phyloP scores from a whole-genome alignment of 164 flowering plant species.

The Liriodendron chinense region DNA sequence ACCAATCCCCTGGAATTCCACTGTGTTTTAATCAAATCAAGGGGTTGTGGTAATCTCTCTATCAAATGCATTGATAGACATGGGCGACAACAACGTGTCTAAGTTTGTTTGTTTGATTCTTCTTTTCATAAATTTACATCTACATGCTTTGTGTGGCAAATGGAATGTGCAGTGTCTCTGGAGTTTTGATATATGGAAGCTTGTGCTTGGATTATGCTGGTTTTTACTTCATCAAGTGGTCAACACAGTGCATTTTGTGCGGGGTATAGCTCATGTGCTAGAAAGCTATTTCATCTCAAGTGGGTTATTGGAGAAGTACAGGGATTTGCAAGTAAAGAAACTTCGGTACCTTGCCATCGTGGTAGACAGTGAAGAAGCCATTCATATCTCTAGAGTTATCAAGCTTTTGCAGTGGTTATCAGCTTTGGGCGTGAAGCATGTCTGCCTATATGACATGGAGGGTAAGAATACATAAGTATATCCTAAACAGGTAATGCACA shows the following conservation, averaged over 20 bases:
- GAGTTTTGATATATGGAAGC: constrained; percentile 19
- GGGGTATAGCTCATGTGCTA: constrained; percentile 22
- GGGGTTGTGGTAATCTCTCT: too few species aligned
- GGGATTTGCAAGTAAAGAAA: constrained; percentile 37
- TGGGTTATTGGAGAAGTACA: constrained; percentile 40
- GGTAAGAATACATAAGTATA: constrained; percentile 39
- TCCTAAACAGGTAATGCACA: not conserved
- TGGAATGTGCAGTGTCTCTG: constrained; percentile 5
- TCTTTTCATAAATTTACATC: not conserved
- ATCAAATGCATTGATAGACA: too few species aligned
- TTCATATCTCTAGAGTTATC: constrained; percentile 40
- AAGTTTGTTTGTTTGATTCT: too few species aligned
- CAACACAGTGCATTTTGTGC: constrained; percentile 34
- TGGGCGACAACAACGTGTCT: too few species aligned
- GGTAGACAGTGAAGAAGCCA: constrained; percentile 84
- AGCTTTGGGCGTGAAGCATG: constrained; percentile 56
- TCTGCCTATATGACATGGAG: constrained; percentile 77
- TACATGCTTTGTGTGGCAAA: not conserved
- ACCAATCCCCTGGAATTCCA: too few species aligned
- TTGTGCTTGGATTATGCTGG: constrained; percentile 48
- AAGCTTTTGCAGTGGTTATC: constrained; percentile 66
- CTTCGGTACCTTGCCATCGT: constrained; percentile 74
- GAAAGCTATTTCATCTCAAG: constrained; percentile 55
- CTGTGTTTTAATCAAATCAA: too few species aligned
- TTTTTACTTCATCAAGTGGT: constrained; percentile 47